These are phyloP conservation scores for Citrus sinensis DNA, from an alignment of 345 rosid species.

Conservation along the genomic window DVS_A1.0 CM039164.1:16421001-16421500, in stretches of 20 bases:
- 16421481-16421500: too few species aligned
- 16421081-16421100: not conserved
- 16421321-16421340: not conserved
- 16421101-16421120: not conserved
- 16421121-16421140: not conserved
- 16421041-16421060: not conserved
- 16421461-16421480: too few species aligned
- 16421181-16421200: not conserved
- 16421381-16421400: too few species aligned
- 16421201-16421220: not conserved
- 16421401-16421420: not conserved
- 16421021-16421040: not conserved
- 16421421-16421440: too few species aligned
- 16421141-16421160: not conserved
- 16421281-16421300: not conserved
- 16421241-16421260: not conserved
- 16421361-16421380: too few species aligned
- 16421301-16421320: not conserved
- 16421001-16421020: not conserved
- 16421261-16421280: not conserved
- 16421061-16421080: not conserved
- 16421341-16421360: too few species aligned
- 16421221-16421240: not conserved
- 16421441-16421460: too few species aligned
- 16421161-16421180: not conserved